Conservation (phyloP, 352 stramenopile genomes). For the Phytophthora megakarya region DNA sequence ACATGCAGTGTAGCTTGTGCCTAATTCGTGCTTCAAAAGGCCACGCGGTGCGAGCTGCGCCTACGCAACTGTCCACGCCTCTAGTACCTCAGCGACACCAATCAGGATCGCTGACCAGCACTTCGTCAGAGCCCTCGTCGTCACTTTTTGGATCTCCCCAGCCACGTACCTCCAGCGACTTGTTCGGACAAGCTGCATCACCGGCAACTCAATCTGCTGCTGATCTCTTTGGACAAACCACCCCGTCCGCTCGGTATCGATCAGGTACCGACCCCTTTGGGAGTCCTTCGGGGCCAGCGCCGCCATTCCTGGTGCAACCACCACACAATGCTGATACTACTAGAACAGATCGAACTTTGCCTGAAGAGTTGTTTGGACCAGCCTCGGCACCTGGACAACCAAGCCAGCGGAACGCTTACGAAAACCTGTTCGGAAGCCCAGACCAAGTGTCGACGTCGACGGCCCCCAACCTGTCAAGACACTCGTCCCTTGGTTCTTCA, state of each 20-base stretch:
- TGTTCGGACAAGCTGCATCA: constrained; percentile 26
- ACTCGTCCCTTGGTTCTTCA: constrained; percentile 54
- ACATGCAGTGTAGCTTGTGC: background rate
- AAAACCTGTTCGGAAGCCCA: constrained; percentile 54
- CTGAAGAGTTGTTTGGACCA: constrained; percentile 49
- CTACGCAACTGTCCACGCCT: constrained; percentile 66
- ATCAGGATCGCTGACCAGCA: constrained; percentile 26
- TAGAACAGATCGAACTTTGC: constrained; percentile 23
- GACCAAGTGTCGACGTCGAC: constrained; percentile 12
- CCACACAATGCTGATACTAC: constrained; percentile 22
- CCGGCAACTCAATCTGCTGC: constrained; percentile 5
- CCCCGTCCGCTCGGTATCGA: constrained; percentile 23
- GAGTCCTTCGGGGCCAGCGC: constrained; percentile 24
- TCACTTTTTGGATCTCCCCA: constrained; percentile 16
- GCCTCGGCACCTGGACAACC: constrained; percentile 35
- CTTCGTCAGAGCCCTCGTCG: constrained; percentile 13
- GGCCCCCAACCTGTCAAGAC: constrained; percentile 30
- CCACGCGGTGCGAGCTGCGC: constrained; percentile 44
- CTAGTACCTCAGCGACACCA: constrained; percentile 47
- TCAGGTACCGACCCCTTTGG: constrained; percentile 39
- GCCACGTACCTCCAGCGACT: constrained; percentile 12
- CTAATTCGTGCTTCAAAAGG: constrained; percentile 27
- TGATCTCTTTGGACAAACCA: constrained; percentile 25
- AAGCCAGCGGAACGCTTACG: constrained; percentile 39
- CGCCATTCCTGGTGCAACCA: constrained; percentile 40